phyloP scores from a whole-genome alignment of 768 basidiomycete genomes.

The Auricularia cornea region DNA sequence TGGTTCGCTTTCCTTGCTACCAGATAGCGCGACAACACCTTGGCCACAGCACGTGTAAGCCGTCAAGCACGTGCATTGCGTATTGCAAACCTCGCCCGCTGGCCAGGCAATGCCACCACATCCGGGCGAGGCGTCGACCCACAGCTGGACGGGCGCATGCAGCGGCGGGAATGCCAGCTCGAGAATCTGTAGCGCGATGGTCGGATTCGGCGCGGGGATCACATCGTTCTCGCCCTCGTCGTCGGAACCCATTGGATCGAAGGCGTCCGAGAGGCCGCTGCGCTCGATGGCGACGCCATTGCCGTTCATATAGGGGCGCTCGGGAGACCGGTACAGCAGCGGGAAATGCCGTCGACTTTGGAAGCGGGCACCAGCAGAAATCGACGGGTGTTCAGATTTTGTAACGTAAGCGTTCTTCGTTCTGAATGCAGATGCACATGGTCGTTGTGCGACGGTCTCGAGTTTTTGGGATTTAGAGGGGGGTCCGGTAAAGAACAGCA shows the following conservation, averaged over 20 bases:
- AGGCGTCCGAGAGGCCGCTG: background rate
- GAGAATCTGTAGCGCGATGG: constrained; percentile 9
- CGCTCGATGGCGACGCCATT: background rate
- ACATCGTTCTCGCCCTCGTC: constrained; percentile 6
- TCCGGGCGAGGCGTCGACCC: constrained; percentile 74
- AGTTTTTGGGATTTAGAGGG: too few species aligned
- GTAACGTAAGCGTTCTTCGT: too few species aligned
- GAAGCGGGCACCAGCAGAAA: too few species aligned
- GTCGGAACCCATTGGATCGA: constrained; percentile 1
- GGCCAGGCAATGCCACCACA: constrained; percentile 94
- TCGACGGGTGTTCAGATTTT: too few species aligned
- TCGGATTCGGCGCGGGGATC: constrained; percentile 10
- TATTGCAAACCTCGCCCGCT: constrained; percentile 64
- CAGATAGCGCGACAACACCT: constrained; percentile 79
- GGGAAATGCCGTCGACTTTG: background rate
- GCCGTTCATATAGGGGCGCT: background rate
- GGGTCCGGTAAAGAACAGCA: background rate
- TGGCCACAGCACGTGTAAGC: background rate
- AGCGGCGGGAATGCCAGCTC: constrained; percentile 10
- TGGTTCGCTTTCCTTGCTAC: constrained; percentile 42
- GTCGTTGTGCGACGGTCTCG: too few species aligned
- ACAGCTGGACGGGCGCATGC: constrained; percentile 29
- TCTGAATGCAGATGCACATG: too few species aligned
- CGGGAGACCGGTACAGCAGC: background rate
- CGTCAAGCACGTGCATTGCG: background rate